Evolutionary conservation across 1,139 yeast genomes (phyloP), one percentile per base, ranked within the genome.

Genomic region (Blastobotrys persicus): DNA sequence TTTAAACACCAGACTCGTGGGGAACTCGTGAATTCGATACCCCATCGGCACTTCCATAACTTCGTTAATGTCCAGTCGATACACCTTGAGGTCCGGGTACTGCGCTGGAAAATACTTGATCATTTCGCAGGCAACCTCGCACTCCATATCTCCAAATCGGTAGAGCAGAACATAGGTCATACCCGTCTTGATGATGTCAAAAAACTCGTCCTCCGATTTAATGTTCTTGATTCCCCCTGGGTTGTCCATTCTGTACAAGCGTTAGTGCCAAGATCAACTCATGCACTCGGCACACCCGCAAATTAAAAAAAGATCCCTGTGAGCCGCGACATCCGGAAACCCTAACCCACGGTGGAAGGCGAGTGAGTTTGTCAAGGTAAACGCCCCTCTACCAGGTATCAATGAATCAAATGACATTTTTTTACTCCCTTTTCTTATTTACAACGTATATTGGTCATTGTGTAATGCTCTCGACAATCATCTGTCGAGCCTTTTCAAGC

Each of bases 401-500:
- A n/a, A n/a, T n/a, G n/a, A n/a, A n/a, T n/a, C n/a, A n/a, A n/a
- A n/a, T n/a, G n/a, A n/a, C n/a, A n/a, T n/a, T n/a, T n/a, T 32
- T 12, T 32, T n/a, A 7, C 13, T n/a, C 19, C 6, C 9, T 26
- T 26, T 26, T 26, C n/a, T 31, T 31, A 12, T 31, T 31, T 42
- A 18, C 4, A 28, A 31, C 37, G 19, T 32, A 31, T 32, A 11
- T 16, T 31, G 18, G n/a, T 18, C 7, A 31, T 32, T 31, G n/a
- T 34, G 26, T 13, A 4, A 44, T 44, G 37, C 45, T 46, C 34
- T 59, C 63, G 50, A 66, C 53, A 46, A 74, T 66, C 56, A 67
- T 52, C 28, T 68, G 68, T 53, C 73, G 69, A 46, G 81, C 82
- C 55, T 67, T 68, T 53, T 70, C 74, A 31, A 80, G 69, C 54